Conservation (phyloP, 192 early-diverging fungal genomes). For the Rhizophagus prolifer region DNA sequence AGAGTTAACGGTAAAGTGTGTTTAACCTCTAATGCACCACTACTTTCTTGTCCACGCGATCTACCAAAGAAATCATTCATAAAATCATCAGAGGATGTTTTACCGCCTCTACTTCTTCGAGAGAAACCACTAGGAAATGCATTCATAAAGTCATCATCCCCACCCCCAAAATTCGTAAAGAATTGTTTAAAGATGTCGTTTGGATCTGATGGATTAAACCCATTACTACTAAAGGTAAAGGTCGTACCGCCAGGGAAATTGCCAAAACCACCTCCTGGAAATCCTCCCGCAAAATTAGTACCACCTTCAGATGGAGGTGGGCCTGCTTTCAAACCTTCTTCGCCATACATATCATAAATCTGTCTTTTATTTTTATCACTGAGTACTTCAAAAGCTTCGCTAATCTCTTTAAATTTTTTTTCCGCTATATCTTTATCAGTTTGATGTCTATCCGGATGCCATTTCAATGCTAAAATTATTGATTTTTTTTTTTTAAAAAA, state of each 20-base stretch:
- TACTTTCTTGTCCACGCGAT: constrained; percentile 33
- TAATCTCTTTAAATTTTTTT: constrained; percentile 94
- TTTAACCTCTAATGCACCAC: constrained; percentile 49
- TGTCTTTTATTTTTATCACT: constrained; percentile 91
- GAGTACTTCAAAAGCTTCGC: constrained; percentile 95
- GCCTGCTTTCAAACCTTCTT: constrained; percentile 89
- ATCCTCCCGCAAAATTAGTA: constrained; percentile 58
- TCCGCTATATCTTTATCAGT: constrained; percentile 63
- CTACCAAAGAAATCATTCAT: constrained; percentile 28
- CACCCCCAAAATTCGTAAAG: constrained; percentile 64
- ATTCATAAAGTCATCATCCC: constrained; percentile 37
- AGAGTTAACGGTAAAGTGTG: constrained; percentile 69
- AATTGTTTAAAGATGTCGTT: constrained; percentile 91
- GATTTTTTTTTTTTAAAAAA: background rate
- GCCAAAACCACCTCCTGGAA: constrained; percentile 36
- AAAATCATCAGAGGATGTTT: background rate
- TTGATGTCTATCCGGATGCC: constrained; percentile 76
- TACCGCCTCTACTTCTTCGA: constrained; percentile 5
- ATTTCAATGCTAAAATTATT: constrained; percentile 58
- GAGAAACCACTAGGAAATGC: constrained; percentile 32
- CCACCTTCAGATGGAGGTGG: constrained; percentile 44
- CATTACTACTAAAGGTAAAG: constrained; percentile 67
- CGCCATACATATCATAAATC: constrained; percentile 94
- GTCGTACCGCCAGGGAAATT: constrained; percentile 51
- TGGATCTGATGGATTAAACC: constrained; percentile 71